Evolutionary conservation across 1,284 basidiomycete genomes (phyloP).

Genomic region (Polyporus tsugae): DNA sequence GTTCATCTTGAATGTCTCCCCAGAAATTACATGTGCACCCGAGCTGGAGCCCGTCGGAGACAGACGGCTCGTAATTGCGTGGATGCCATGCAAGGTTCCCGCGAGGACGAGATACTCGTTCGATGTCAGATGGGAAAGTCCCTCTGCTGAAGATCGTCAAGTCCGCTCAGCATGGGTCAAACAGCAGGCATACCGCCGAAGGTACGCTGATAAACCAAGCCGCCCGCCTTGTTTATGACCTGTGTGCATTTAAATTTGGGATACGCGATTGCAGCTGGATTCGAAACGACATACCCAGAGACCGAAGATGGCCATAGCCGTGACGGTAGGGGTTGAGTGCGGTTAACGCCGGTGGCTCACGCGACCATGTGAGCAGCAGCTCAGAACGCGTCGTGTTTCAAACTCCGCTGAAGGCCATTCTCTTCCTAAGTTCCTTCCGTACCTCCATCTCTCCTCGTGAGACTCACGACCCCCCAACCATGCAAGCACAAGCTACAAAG

Average conservation of each 20-base stretch:
- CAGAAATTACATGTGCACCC: constrained; percentile 94
- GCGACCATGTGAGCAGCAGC: constrained; percentile 32
- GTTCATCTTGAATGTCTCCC: constrained; percentile 92
- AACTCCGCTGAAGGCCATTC: constrained; percentile 30
- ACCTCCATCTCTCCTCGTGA: constrained; percentile 12
- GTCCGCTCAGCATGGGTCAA: constrained; percentile 12
- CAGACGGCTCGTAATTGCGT: constrained; percentile 94
- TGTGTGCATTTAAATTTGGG: constrained; percentile 38
- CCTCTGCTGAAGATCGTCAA: constrained; percentile 61
- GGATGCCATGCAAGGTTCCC: constrained; percentile 97
- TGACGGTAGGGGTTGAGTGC: background rate
- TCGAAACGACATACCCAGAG: constrained; percentile 71
- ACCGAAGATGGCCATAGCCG: constrained; percentile 73
- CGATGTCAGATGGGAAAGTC: constrained; percentile 87
- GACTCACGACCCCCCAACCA: constrained; percentile 26
- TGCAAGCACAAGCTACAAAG: constrained; percentile 44
- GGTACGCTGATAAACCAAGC: constrained; percentile 92
- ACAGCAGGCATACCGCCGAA: constrained; percentile 73
- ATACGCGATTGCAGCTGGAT: background rate
- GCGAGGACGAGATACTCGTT: constrained; percentile 98
- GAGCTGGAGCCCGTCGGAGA: constrained; percentile 86
- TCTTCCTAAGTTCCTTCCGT: too few relatives aligned
- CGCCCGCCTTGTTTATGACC: constrained; percentile 99
- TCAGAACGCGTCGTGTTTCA: constrained; percentile 28
- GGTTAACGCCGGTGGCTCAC: constrained; percentile 11